Percentiles rank a stretch among this genome's conserved stretches.
These are phyloP conservation scores for Phyllosticta paracitricarpa DNA, from an alignment of 2,329 filamentous ascomycete species.

Conservation along the genomic window DNA sequence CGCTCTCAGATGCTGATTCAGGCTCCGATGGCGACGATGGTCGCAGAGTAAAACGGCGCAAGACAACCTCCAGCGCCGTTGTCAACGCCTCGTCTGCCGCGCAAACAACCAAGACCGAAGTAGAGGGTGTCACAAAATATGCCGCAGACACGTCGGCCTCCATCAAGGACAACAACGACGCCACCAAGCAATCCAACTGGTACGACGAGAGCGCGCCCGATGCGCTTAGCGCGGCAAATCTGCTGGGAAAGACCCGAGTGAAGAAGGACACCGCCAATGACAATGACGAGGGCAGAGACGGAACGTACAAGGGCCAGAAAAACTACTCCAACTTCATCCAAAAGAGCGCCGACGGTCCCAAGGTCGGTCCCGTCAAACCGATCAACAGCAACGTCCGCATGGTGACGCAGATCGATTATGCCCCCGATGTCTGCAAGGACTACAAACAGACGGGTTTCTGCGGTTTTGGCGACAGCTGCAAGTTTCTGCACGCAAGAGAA, in stretches of 20 bases:
- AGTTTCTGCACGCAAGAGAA: slow-evolving; percentile 65
- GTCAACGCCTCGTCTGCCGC: slow-evolving; percentile 56
- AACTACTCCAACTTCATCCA: slow-evolving; percentile 56
- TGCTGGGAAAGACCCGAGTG: slow-evolving; percentile 48
- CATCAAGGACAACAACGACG: slow-evolving; percentile 66
- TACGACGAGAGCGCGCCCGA: slow-evolving; percentile 62
- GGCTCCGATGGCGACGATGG: slow-evolving; percentile 69
- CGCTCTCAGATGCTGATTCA: slow-evolving; percentile 47
- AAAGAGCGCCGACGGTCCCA: slow-evolving; percentile 67
- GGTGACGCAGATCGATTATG: slow-evolving; percentile 82
- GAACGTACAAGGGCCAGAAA: slow-evolving; percentile 67
- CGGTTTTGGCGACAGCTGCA: slow-evolving; percentile 71
- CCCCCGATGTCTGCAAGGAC: slow-evolving; percentile 91
- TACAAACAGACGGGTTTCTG: slow-evolving; percentile 63
- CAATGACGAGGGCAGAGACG: slow-evolving; percentile 30
- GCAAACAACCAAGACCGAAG: slow-evolving; percentile 33
- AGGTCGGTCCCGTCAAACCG: slow-evolving; percentile 78
- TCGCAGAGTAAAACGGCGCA: slow-evolving; percentile 68
- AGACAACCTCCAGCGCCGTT: slow-evolving; percentile 48
- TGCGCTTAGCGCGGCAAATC: slow-evolving; percentile 42
- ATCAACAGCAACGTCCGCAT: slow-evolving; percentile 75
- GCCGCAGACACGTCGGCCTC: slow-evolving; percentile 51
- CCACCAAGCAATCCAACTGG: slow-evolving; percentile 84
- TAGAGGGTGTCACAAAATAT: slow-evolving; percentile 42
- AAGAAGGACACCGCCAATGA: not conserved